Conservation (phyloP, 2,329 filamentous ascomycete genomes). For the Penicillium sp. region DNA sequence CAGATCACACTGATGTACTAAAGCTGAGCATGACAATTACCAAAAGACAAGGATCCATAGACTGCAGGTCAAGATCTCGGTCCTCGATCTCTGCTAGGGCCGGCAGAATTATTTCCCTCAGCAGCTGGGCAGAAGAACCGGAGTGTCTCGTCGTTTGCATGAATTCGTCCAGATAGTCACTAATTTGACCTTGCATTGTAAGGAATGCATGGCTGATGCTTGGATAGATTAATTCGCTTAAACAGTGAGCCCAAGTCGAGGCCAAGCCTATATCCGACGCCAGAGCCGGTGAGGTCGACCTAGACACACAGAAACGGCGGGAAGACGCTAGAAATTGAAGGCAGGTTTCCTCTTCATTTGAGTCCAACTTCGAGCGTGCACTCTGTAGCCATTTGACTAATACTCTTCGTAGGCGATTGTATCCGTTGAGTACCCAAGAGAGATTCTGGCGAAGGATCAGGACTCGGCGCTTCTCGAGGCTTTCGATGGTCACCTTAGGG, state of each 20-base stretch:
- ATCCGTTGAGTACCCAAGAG: conserved; percentile 34
- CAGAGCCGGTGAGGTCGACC: conserved; percentile 18
- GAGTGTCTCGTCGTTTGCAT: conserved; percentile 19
- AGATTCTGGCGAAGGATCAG: conserved; percentile 32
- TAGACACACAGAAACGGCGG: conserved; percentile 21
- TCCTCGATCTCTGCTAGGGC: conserved; percentile 24
- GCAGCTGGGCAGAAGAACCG: conserved; percentile 16
- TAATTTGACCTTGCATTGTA: conserved; percentile 31
- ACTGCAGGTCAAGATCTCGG: conserved; percentile 15
- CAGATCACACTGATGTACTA: conserved; percentile 7
- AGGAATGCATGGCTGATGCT: conserved; percentile 21
- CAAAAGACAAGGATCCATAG: conserved; percentile 31
- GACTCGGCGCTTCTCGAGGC: conserved; percentile 15
- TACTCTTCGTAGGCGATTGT: conserved; percentile 33
- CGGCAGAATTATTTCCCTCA: conserved; percentile 28
- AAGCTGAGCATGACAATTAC: conserved; percentile 20
- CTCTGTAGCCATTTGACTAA: conserved; percentile 28
- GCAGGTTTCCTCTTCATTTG: conserved; percentile 21
- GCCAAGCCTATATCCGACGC: conserved; percentile 27
- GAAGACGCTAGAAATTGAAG: conserved; percentile 29
- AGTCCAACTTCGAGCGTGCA: conserved; percentile 10
- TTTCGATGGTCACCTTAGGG: conserved; percentile 11
- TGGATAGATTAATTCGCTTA: conserved; percentile 30
- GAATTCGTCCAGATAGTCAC: conserved; percentile 29
- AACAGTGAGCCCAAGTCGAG: conserved; percentile 30